These are phyloP conservation scores for Syzygium aromaticum DNA, from an alignment of 345 rosid species.

Conservation along the genomic window DNA sequence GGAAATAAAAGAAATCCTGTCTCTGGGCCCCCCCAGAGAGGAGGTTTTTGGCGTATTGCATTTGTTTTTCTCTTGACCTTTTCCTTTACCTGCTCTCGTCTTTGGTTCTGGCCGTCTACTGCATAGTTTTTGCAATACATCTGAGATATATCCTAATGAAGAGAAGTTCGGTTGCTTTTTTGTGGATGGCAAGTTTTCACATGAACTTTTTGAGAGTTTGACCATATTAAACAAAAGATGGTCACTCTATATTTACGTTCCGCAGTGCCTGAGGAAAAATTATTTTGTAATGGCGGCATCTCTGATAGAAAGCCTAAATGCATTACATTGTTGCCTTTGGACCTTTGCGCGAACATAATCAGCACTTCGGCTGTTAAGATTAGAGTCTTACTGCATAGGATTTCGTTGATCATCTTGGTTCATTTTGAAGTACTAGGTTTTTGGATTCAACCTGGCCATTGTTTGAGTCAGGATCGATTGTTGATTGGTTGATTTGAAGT, in stretches of 20 bases:
- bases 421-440: background rate
- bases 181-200: background rate
- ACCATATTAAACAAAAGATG: background rate
- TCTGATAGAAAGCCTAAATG: background rate
- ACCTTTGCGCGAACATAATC: background rate
- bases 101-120: background rate
- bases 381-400: background rate
- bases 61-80: background rate
- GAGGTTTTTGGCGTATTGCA: background rate
- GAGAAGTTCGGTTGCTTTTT: background rate
- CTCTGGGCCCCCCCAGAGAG: slow-evolving; percentile 1
- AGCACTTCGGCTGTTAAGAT: background rate
- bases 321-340: background rate
- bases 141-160: background rate
- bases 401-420: background rate
- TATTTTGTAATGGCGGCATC: background rate
- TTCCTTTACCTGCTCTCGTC: background rate
- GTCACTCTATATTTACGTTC: background rate
- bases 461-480: background rate
- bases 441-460: background rate
- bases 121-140: background rate
- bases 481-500: background rate
- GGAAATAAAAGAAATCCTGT: slow-evolving; percentile 32
- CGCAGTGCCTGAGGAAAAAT: background rate
- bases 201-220: background rate